These are phyloP conservation scores for Rhodotorula sp. DNA, from an alignment of 1,284 basidiomycete species.

Conservation along the genomic window DNA sequence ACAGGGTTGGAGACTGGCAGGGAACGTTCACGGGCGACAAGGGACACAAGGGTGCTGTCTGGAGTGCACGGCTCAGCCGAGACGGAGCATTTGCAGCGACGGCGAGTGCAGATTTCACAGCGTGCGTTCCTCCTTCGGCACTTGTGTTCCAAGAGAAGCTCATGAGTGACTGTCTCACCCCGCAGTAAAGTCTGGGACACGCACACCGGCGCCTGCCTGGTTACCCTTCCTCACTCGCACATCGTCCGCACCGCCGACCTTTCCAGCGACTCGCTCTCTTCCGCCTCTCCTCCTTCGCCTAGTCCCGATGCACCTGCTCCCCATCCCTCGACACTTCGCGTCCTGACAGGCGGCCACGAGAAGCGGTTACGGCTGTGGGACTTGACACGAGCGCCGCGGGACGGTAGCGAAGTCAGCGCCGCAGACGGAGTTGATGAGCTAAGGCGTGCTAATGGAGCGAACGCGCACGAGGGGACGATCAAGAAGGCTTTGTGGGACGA, in stretches of 20 bases:
- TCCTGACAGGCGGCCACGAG: slow-evolving; percentile 93
- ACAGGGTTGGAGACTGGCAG: slow-evolving; percentile 85
- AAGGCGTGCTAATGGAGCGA: slow-evolving; percentile 2
- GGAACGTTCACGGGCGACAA: slow-evolving; percentile 69
- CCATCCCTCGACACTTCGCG: slow-evolving; percentile 49
- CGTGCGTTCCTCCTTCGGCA: slow-evolving; percentile 60
- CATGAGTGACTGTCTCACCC: not conserved
- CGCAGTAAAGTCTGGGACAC: slow-evolving; percentile 96
- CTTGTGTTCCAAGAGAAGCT: not conserved
- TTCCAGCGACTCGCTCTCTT: slow-evolving; percentile 50
- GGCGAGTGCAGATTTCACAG: slow-evolving; percentile 95
- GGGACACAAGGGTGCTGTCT: slow-evolving; percentile 97
- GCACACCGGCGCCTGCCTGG: slow-evolving; percentile 76
- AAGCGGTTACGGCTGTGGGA: slow-evolving; percentile 97
- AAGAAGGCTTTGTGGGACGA: slow-evolving; percentile 92
- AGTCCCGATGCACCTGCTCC: not conserved
- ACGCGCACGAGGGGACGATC: slow-evolving; percentile 76
- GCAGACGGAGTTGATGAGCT: slow-evolving; percentile 20
- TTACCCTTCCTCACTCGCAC: slow-evolving; percentile 95
- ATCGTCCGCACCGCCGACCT: slow-evolving; percentile 94
- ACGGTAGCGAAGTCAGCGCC: slow-evolving; percentile 48
- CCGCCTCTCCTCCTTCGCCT: not conserved
- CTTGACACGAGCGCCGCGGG: slow-evolving; percentile 59
- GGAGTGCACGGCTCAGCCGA: slow-evolving; percentile 89
- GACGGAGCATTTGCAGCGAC: slow-evolving; percentile 72